These are phyloP conservation scores for Cryphonectria radicalis DNA, from an alignment of 2,329 filamentous ascomycete species.

Conservation along the genomic window DNA sequence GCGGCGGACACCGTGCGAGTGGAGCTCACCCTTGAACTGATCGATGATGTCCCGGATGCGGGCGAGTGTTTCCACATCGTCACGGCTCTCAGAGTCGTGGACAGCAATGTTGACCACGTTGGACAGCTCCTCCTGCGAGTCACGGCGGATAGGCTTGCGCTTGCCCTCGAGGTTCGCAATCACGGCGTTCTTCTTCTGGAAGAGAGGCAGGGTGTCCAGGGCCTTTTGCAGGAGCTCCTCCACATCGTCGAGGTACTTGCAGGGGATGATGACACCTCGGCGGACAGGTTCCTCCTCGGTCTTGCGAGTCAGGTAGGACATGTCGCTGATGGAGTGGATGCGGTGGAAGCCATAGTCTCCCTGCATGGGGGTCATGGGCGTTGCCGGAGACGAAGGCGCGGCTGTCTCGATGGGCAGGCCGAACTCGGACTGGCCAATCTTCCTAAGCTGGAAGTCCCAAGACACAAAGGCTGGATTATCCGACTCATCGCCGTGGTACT, in stretches of 20 bases:
- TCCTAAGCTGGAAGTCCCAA: slow-evolving; percentile 95
- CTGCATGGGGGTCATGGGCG: slow-evolving; percentile 51
- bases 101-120: slow-evolving; percentile 93
- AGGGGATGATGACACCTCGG: slow-evolving; percentile 93
- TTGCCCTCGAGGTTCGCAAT: slow-evolving; percentile 76
- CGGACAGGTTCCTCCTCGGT: slow-evolving; percentile 76
- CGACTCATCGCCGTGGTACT: slow-evolving; percentile 81
- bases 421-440: slow-evolving; percentile 90
- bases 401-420: slow-evolving; percentile 79
- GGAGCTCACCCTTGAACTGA: slow-evolving; percentile 81
- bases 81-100: slow-evolving; percentile 80
- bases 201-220: slow-evolving; percentile 77
- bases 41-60: slow-evolving; percentile 78
- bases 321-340: slow-evolving; percentile 93
- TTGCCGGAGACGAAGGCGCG: slow-evolving; percentile 74
- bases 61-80: slow-evolving; percentile 78
- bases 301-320: slow-evolving; percentile 82
- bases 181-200: slow-evolving; percentile 56
- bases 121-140: slow-evolving; percentile 76
- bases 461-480: slow-evolving; percentile 75
- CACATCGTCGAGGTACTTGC: slow-evolving; percentile 90
- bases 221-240: slow-evolving; percentile 86
- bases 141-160: slow-evolving; percentile 64
- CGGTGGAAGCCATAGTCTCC: slow-evolving; percentile 72
- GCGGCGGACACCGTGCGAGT: slow-evolving; percentile 80